Base-by-base conservation (phyloP, 306 rosid species). In the Aeschynomene evenia region DNA sequence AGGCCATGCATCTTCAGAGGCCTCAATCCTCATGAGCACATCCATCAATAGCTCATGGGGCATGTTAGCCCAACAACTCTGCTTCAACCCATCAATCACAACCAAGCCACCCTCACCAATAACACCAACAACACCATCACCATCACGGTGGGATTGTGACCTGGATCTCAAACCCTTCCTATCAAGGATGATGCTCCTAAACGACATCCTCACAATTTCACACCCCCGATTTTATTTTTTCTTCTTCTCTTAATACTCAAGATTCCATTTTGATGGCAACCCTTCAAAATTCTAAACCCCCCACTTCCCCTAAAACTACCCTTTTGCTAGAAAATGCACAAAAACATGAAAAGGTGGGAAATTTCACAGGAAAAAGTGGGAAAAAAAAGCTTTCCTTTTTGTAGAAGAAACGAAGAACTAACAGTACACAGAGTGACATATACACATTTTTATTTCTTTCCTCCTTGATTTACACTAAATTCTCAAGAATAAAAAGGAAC, bases 1-100 rank as follows among this genome's bases (percentile, higher is more conserved):
- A 45, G 97, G 99, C 99, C 99, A 91, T 1, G 84, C 71, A 68
- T 83, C 88, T 59, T 94, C 92, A 48, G 99, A 88, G 4, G 81
- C 79, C 83, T 94, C 99, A 11, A 94, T 89, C 76, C 96, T 87
- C 76, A 91, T 75, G 3, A 94, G 76, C 63, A 94, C 96, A 59
- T 94, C 99, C 67, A 97, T 85, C 78, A 91, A 58, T 63, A 94
- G 89, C 95, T 94, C 99, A 7, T 76, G 91, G 0, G 99, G 99
- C 97, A 94, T 88, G 66, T 84, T 79, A 58, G 92, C 96, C 99
- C 99, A 94, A 70, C 92, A 94, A 79, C 99, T 94, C 84, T 94
- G 97, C 75, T 77, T 83, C 91, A 91, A 85, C 6, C 87, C 91
- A 76, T 87, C 88, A 39, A 79, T 63, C 18, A 74, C 76, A 33